phyloP scores from a whole-genome alignment of 2,329 filamentous ascomycete genomes.

The Xylaria multiplex region DNA sequence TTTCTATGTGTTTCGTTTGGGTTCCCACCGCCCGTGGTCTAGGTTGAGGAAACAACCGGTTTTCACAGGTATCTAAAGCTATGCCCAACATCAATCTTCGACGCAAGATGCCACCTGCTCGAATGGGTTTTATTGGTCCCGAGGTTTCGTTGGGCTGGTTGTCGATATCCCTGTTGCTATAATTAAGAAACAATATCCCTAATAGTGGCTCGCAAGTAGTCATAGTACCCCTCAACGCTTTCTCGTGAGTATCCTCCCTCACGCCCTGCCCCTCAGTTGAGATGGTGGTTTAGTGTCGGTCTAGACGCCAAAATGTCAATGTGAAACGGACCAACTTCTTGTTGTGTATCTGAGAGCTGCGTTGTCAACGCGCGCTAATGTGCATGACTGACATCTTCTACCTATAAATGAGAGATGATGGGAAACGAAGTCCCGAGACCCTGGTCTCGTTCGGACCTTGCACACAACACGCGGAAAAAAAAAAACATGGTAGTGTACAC shows the following conservation, averaged over 20 bases:
- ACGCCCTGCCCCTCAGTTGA: background rate
- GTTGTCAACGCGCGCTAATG: background rate
- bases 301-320: background rate
- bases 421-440: background rate
- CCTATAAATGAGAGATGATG: background rate
- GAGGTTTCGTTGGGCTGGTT: background rate
- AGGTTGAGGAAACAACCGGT: background rate
- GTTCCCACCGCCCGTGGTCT: background rate
- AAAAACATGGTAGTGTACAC: conserved; percentile 11
- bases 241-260: background rate
- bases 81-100: background rate
- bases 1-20: background rate
- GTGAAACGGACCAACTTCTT: conserved; percentile 1
- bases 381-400: conserved; percentile 4
- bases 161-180: background rate
- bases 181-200: background rate
- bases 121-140: background rate
- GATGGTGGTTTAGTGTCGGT: background rate
- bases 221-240: background rate
- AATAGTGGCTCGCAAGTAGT: background rate
- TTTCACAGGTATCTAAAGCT: background rate
- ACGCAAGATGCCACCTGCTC: background rate
- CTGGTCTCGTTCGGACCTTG: conserved; percentile 7
- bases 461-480: conserved; percentile 2
- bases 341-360: background rate